Conservation (phyloP, 75 land plant genomes). For the Cunninghamia lanceolata region DNA sequence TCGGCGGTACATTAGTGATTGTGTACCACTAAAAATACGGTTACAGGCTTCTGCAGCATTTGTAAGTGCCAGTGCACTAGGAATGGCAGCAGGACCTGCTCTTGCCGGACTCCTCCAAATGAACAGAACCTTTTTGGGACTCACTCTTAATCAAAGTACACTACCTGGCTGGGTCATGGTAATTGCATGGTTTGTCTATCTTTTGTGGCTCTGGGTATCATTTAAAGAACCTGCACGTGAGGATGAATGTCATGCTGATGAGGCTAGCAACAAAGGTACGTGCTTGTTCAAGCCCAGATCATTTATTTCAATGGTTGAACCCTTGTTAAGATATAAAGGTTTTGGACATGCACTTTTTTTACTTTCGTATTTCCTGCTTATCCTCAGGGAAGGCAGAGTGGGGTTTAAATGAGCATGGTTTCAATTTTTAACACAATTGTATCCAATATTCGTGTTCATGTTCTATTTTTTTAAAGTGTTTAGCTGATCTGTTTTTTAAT, state of each 20-base stretch:
- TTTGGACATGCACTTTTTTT: not conserved
- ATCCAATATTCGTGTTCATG: not conserved
- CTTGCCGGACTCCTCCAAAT: constrained; percentile 59
- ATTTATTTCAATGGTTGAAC: not conserved
- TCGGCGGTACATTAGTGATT: constrained; percentile 71
- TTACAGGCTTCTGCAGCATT: constrained; percentile 74
- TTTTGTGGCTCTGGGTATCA: constrained; percentile 40
- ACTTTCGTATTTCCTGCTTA: not conserved
- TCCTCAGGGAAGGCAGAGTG: not conserved
- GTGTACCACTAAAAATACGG: constrained; percentile 58
- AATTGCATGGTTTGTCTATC: constrained; percentile 49
- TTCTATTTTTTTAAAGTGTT: not conserved
- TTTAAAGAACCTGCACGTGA: constrained; percentile 58
- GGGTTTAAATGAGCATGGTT: not conserved
- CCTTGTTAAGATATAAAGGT: not conserved
- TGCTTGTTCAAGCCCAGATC: not conserved
- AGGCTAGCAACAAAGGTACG: constrained; percentile 1
- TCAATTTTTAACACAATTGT: not conserved
- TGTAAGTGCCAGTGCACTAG: constrained; percentile 82
- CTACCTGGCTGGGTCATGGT: constrained; percentile 76
- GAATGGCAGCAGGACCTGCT: constrained; percentile 80
- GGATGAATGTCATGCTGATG: constrained; percentile 8
- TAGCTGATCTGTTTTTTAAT: not conserved
- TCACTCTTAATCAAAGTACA: constrained; percentile 58
- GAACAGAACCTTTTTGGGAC: constrained; percentile 22